phyloP scores from a whole-genome alignment of 306 rosid species.

The Gynostemma pentaphyllum region DNA sequence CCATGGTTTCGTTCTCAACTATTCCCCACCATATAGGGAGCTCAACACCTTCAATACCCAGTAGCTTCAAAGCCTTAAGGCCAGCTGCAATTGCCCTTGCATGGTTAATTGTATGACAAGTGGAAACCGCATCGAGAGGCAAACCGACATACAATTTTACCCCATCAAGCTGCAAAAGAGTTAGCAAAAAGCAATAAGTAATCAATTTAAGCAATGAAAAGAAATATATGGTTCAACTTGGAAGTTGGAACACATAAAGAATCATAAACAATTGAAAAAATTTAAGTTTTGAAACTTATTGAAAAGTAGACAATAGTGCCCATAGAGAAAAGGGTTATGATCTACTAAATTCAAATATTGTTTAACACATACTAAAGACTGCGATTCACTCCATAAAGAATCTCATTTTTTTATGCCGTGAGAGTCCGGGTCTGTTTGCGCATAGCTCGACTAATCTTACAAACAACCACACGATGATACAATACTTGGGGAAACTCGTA shows the following conservation, averaged over 20 bases:
- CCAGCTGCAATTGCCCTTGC: slow-evolving; percentile 42
- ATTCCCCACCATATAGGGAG: slow-evolving; percentile 59
- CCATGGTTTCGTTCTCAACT: slow-evolving; percentile 48
- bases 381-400: neutral
- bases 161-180: slow-evolving; percentile 8
- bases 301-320: no score
- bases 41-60: slow-evolving; percentile 52
- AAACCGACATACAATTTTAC: slow-evolving; percentile 33
- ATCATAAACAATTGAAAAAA: neutral
- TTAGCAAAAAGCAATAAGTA: neutral
- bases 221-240: neutral
- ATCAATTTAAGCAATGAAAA: neutral
- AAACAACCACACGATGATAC: no score
- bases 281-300: no score
- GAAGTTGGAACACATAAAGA: neutral
- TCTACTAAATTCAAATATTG: no score
- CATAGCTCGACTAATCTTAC: no score
- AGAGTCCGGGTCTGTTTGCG: no score
- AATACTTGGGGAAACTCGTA: no score
- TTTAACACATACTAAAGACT: no score
- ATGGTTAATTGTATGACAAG: slow-evolving; percentile 32
- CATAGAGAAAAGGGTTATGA: no score
- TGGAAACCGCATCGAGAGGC: slow-evolving; percentile 40
- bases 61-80: slow-evolving; percentile 39
- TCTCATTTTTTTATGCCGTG: neutral